phyloP scores from a whole-genome alignment of 2,329 filamentous ascomycete genomes.

The Acephala macrosclerotiorum region DNA sequence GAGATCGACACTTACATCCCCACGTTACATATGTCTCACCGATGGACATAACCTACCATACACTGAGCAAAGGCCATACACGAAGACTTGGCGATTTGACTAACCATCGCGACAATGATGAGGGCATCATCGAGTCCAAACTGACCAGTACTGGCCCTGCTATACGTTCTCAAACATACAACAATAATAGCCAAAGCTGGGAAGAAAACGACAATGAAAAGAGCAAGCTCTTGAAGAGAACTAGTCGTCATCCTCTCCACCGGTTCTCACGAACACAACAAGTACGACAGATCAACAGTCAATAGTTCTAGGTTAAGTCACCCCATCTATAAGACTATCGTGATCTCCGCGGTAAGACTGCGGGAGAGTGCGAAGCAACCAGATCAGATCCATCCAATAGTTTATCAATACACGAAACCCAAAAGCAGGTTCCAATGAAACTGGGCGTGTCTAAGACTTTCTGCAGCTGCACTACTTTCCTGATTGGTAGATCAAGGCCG shows the following conservation, averaged over 20 bases:
- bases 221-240: conserved; percentile 2
- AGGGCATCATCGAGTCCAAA: conserved; percentile 17
- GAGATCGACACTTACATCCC: not conserved
- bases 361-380: not conserved
- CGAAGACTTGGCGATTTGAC: not conserved
- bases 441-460: no score
- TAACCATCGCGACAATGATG: conserved; percentile 11
- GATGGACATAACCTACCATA: conserved; percentile 2
- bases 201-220: conserved; percentile 11
- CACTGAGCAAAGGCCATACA: not conserved
- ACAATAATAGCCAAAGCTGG: conserved; percentile 2
- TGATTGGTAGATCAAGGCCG: no score
- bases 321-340: conserved; percentile 1
- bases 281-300: conserved; percentile 19
- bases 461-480: no score
- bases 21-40: conserved; percentile 3
- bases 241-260: conserved; percentile 2
- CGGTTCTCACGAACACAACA: not conserved
- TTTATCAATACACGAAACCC: not conserved
- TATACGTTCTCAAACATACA: conserved; percentile 8
- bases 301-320: not conserved
- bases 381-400: not conserved
- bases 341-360: not conserved
- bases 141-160: conserved; percentile 6
- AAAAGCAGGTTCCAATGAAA: not conserved